These are phyloP conservation scores for Marasmius sp. DNA, from an alignment of 1,284 basidiomycete species.

Conservation along the genomic window DNA sequence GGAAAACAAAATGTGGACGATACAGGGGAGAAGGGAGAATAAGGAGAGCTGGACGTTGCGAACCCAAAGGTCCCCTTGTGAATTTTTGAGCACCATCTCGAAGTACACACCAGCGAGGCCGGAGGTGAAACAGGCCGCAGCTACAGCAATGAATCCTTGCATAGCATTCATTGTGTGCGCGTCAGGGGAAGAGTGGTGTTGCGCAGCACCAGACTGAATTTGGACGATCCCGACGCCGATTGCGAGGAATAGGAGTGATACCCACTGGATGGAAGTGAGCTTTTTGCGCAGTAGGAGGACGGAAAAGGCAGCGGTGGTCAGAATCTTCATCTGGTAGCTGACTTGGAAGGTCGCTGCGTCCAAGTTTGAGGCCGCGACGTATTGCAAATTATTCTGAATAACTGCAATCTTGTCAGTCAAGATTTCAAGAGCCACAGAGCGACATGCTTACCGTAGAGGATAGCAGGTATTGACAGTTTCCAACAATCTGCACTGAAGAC, in stretches of 20 bases:
- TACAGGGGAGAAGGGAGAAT: conserved; percentile 90
- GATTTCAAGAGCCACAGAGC: neutral
- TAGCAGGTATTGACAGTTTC: conserved; percentile 95
- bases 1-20: conserved; percentile 78
- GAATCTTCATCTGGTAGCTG: conserved; percentile 97
- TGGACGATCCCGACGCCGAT: conserved; percentile 93
- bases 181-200: conserved; percentile 30
- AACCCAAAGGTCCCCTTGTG: conserved; percentile 89
- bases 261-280: conserved; percentile 78
- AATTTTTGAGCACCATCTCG: conserved; percentile 95
- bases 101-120: conserved; percentile 99
- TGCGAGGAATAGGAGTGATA: conserved; percentile 82
- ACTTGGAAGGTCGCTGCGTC: conserved; percentile 95
- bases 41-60: conserved; percentile 95
- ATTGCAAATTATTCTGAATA: conserved; percentile 95
- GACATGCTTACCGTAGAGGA: conserved; percentile 65
- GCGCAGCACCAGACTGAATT: conserved; percentile 64
- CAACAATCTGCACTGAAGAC: conserved; percentile 86
- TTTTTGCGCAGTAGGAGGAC: conserved; percentile 86
- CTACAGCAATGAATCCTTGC: conserved; percentile 87
- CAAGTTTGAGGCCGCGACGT: conserved; percentile 90
- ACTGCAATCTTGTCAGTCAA: conserved; percentile 40
- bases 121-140: conserved; percentile 91
- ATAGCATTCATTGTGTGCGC: conserved; percentile 71
- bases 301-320: conserved; percentile 94